phyloP scores from a whole-genome alignment of 306 rosid genomes.

The Lupinus albus region DNA sequence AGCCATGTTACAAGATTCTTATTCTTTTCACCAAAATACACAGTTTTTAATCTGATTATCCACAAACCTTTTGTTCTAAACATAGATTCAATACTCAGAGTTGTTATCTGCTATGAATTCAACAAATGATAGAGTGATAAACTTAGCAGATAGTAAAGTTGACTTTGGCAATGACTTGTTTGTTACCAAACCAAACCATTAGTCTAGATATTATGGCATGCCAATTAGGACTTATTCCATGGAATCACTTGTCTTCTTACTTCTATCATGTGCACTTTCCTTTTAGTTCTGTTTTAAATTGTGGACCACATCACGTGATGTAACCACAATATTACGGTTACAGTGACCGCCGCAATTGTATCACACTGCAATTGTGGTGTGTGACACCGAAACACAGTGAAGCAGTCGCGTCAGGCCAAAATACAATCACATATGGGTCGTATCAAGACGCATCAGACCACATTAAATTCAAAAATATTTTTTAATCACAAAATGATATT shows the following conservation, averaged over 20 bases:
- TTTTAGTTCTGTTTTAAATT: no score
- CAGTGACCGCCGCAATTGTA: no score
- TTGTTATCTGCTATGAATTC: conserved; percentile 8
- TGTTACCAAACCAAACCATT: neutral
- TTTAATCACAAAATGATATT: no score
- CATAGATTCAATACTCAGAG: conserved; percentile 12
- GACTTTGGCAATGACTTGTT: conserved; percentile 33
- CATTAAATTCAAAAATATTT: no score
- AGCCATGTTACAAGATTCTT: conserved; percentile 41
- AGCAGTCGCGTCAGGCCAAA: no score
- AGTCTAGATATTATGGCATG: neutral
- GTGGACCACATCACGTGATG: no score
- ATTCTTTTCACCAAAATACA: conserved; percentile 2
- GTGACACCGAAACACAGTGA: no score
- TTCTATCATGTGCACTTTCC: neutral
- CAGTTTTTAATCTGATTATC: neutral
- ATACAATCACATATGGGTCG: no score
- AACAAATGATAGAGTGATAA: neutral
- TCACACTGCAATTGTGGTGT: no score
- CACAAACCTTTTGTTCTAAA: conserved; percentile 25
- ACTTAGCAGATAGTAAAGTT: conserved; percentile 12
- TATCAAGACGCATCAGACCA: no score
- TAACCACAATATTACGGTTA: no score
- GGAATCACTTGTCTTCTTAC: neutral
- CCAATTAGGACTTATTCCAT: neutral